Percentiles rank a stretch among this genome's conserved stretches.
phyloP scores from a whole-genome alignment of 2,329 filamentous ascomycete genomes.

The Colletotrichum cuscutae region DNA sequence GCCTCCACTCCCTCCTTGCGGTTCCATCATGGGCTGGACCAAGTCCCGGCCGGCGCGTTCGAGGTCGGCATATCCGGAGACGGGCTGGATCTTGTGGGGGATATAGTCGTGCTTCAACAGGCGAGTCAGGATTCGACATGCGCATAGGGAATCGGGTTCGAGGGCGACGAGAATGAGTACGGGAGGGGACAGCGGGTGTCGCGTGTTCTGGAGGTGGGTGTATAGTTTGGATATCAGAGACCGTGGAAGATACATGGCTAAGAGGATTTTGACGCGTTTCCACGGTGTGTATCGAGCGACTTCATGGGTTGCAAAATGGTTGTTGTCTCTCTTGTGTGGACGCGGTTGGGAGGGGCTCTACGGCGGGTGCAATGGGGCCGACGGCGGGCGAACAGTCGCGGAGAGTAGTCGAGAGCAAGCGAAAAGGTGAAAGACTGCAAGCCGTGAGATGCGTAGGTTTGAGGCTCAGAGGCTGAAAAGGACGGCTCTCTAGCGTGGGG shows the following conservation, averaged over 20 bases:
- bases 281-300: constrained; percentile 39
- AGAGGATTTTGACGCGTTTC: constrained; percentile 44
- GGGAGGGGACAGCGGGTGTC: constrained; percentile 90
- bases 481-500: neutral
- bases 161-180: constrained; percentile 93
- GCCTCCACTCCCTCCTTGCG: constrained; percentile 84
- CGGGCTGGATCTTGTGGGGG: constrained; percentile 94
- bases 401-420: neutral
- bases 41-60: constrained; percentile 81
- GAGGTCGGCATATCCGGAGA: constrained; percentile 92
- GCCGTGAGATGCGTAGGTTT: neutral
- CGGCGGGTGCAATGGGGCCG: neutral
- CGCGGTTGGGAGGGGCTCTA: neutral
- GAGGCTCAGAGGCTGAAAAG: neutral
- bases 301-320: constrained; percentile 43
- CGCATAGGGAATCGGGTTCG: constrained; percentile 94
- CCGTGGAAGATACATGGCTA: constrained; percentile 91
- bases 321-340: neutral
- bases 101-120: constrained; percentile 98
- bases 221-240: constrained; percentile 91
- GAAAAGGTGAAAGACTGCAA: neutral
- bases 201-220: constrained; percentile 84
- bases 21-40: constrained; percentile 86
- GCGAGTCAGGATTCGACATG: constrained; percentile 90
- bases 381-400: neutral